Evolutionary conservation across 148 eudicot genomes (phyloP), one percentile per base, ranked within the genome.

Genomic region (Amaranthus cruentus): DNA sequence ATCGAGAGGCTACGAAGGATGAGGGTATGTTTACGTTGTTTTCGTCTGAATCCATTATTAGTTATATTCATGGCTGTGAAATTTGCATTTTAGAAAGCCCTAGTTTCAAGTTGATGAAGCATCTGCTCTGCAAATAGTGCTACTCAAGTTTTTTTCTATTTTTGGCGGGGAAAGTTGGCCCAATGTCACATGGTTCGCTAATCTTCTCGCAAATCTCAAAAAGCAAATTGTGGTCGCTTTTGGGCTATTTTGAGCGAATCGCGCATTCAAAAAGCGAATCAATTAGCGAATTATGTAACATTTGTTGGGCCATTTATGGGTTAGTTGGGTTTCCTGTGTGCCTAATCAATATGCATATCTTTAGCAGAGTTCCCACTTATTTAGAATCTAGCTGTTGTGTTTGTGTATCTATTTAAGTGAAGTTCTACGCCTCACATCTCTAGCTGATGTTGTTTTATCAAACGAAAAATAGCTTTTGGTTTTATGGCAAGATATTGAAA

Each of bases 1-100:
- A 95, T 91, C 66, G 91, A 87, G 73, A 88, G 90, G 84, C 89
- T 95, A 56, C 86, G 79, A 85, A 83, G 80, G 71, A 88, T 83
- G 81, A 83, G 87, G 93, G 98, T 95, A 81, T 54, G 64, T 3
- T 21, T 4, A 0, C 67, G 75, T 58, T 15, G 8, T 46, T 9
- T 52, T 66, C 43, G 28, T 14, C 43, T 55, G 46, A n/a, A 13
- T 13, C 13, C 6, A 53, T 28, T 28, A 28, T 6, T 42, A 58
- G 11, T 12, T 50, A 13, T 50, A 76, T 69, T 50, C 48, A 15
- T 68, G 68, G 44, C 61, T 68, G 66, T 58, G 60, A 4, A 13
- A 50, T 46, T 50, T 46, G 47, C 51, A 21, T 49, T 51, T 10
- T 7, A 48, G 44, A 68, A 68, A 52, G 13, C 53, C 11, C 59